phyloP scores from a whole-genome alignment of 2,329 filamentous ascomycete genomes.

The Talaromyces amestolkiae region DNA sequence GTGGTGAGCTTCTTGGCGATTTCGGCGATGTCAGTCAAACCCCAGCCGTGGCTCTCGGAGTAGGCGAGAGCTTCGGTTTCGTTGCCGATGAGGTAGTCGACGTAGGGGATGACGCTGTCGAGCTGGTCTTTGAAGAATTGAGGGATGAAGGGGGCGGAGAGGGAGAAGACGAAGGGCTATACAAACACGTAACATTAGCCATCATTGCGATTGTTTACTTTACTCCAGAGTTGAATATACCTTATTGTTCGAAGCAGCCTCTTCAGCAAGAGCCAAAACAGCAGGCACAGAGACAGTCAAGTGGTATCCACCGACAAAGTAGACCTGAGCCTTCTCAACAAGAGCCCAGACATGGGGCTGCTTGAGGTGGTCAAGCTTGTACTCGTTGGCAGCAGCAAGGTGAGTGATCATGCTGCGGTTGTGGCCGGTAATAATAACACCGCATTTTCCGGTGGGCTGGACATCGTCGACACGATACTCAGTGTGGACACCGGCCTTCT shows the following conservation, averaged over 20 bases:
- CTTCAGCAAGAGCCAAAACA: conserved; percentile 82
- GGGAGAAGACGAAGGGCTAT: conserved; percentile 75
- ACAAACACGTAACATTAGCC: neutral
- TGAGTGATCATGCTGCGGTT: conserved; percentile 94
- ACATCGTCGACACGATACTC: conserved; percentile 90
- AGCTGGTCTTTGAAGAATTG: conserved; percentile 98
- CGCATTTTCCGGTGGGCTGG: conserved; percentile 86
- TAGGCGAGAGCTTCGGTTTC: conserved; percentile 91
- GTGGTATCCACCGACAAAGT: conserved; percentile 95
- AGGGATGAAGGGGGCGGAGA: conserved; percentile 92
- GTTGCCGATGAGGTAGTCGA: conserved; percentile 95
- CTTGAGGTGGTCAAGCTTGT: conserved; percentile 92
- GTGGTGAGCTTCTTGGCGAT: conserved; percentile 83
- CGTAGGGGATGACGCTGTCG: conserved; percentile 82
- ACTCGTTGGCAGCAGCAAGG: conserved; percentile 93
- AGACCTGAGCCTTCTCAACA: conserved; percentile 82
- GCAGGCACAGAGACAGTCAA: conserved; percentile 92
- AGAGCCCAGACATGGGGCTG: conserved; percentile 86
- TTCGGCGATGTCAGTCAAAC: conserved; percentile 73
- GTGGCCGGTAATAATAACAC: conserved; percentile 94
- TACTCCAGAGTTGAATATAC: conserved; percentile 31
- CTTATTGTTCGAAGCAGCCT: conserved; percentile 89
- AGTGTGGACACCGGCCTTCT: conserved; percentile 82
- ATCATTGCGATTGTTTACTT: neutral
- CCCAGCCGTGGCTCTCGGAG: conserved; percentile 74